Conservation (phyloP, 1,284 basidiomycete species). For the Amylostereum areolatum region DNA sequence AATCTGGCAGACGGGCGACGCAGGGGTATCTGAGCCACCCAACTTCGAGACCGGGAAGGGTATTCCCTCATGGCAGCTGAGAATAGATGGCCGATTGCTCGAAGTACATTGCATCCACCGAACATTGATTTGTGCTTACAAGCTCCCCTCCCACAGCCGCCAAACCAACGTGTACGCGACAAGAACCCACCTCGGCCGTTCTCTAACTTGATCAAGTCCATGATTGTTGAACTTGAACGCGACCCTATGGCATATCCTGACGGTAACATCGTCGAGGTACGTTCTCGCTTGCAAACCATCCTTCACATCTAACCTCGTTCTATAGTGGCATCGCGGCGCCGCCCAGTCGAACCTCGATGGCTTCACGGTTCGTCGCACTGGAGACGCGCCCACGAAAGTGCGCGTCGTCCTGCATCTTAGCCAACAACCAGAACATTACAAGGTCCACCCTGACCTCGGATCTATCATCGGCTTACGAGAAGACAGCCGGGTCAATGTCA, state of each 20-base stretch:
- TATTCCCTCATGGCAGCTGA: constrained; percentile 87
- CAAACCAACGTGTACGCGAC: constrained; percentile 63
- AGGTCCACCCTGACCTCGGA: constrained; percentile 73
- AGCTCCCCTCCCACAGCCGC: constrained; percentile 31
- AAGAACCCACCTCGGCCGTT: constrained; percentile 71
- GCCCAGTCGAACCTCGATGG: constrained; percentile 73
- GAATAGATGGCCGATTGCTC: constrained; percentile 84
- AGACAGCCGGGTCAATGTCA: constrained; percentile 77
- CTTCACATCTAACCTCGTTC: too few species aligned
- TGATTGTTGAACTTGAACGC: constrained; percentile 84
- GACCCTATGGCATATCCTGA: constrained; percentile 82
- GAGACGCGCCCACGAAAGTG: constrained; percentile 73
- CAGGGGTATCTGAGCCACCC: constrained; percentile 22
- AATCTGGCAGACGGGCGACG: constrained; percentile 61
- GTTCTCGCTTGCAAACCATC: constrained; percentile 10
- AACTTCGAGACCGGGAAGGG: constrained; percentile 65
- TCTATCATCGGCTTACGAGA: constrained; percentile 78
- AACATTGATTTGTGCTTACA: not conserved
- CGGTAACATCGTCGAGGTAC: constrained; percentile 72
- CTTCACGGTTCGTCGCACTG: constrained; percentile 82
- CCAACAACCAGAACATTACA: constrained; percentile 85
- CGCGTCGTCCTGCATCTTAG: constrained; percentile 80
- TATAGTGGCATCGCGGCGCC: constrained; percentile 65
- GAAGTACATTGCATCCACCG: constrained; percentile 47
- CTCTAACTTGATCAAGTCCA: constrained; percentile 79